Base-by-base conservation (phyloP, 257 asterid species). In the Solanum virginianum region DNA sequence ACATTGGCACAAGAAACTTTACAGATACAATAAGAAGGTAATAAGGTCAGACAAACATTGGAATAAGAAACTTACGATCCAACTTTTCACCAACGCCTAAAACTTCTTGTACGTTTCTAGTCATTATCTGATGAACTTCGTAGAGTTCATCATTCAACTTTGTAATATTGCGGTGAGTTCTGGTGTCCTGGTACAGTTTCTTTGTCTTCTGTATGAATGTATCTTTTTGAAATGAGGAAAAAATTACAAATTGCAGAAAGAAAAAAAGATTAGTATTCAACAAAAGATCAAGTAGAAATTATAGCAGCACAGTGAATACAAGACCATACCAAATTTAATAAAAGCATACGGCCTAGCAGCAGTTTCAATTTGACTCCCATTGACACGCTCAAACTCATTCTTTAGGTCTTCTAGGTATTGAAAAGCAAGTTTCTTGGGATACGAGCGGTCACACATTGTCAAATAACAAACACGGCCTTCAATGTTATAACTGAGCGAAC, bases 281-380 rank as follows among this genome's bases (percentile, higher is more conserved):
- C 24, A 80, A 49, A 11, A 81, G 12, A 60, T 32, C 39, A 32
- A 32, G 22, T 15, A n/a, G 66, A 24, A 62, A 49, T 75, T 7
- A 80, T 55, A 54, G 81, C 80, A 85, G 83, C 47, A 80, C n/a
- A 72, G 29, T 53, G 36, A 85, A 70, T 74, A 18, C 85, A 32
- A 63, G 75, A 54, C 75, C 88, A 85, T 87, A 94, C 99, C 99
- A 88, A 96, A 96, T 88, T 96, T 96, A 87, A 96, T 96, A 86
- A 96, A 96, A 83, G 98, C 98, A 89, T 96, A 96, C 5, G 99
- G 99, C 85, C 99, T 94, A 71, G 97, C 99, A 87, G 99, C 99
- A 84, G 99, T 96, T 91, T 96, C 99, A 49, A 91, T 93, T 94
- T 95, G 98, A 90, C 88, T 93, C 85, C 94, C 98, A 85, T 93